Evolutionary conservation across 345 rosid genomes (phyloP), one percentile per base, ranked within the genome.

Genomic region (Rhizophora apiculata): DNA sequence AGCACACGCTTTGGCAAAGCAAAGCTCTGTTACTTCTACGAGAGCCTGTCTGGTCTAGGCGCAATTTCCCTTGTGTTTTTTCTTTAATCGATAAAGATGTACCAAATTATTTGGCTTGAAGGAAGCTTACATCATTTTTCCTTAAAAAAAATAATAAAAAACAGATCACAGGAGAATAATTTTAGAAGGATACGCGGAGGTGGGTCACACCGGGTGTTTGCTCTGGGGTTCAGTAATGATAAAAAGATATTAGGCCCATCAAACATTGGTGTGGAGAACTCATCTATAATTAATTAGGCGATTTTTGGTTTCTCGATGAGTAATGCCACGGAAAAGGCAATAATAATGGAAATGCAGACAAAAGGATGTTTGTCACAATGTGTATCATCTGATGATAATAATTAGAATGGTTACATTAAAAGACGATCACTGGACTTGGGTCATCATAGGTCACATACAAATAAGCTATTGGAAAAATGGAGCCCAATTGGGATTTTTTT

Each of bases 281-380:
- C 53, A 69, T 57, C 60, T 34, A 3, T 43, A 60, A 34, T 29
- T 66, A 67, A 20, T 66, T 63, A 46, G 43, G 30, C 51, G n/a
- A 15, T 30, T 60, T 60, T 52, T 36, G 27, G 24, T 65, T 72
- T 59, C 13, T 0, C 54, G 58, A 72, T 48, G 63, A 61, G 65
- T 63, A 72, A 69, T 36, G 72, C 56, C 48, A 22, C 72, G 57
- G 29, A 56, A 10, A 64, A 60, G 74, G 74, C 73, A 81, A 73
- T 71, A 81, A 82, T 73, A 59, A 79, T 79, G 72, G 70, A 68
- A 68, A 78, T 75, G 63, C 26, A 52, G 85, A 84, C 91, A 81
- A 84, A 81, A 76, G 72, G 60, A 59, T 69, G 11, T 75, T 82
- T 84, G 83, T 84, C 88, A 27, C 39, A 64, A 57, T 31, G 27